These are phyloP conservation scores for Aspergillus fructus DNA, from an alignment of 2,329 filamentous ascomycete genomes.

Conservation along the genomic window DNA sequence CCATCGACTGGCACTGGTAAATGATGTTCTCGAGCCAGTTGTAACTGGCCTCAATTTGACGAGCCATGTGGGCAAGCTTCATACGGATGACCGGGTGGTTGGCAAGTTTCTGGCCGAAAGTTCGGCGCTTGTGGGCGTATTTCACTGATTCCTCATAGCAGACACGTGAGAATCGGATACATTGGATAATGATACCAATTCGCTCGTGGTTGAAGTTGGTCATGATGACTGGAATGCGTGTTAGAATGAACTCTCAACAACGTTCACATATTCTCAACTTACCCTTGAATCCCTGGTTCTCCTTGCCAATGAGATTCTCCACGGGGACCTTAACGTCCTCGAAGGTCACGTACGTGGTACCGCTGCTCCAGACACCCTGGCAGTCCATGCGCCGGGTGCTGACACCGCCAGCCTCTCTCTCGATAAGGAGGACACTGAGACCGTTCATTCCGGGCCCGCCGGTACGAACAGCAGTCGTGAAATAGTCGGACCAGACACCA, in stretches of 20 bases:
- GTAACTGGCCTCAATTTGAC: constrained; percentile 96
- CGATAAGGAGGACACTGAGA: constrained; percentile 85
- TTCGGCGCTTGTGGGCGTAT: constrained; percentile 95
- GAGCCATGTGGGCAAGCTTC: constrained; percentile 97
- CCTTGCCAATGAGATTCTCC: constrained; percentile 97
- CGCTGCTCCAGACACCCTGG: constrained; percentile 93
- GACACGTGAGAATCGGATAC: constrained; percentile 88
- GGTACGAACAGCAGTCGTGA: constrained; percentile 93
- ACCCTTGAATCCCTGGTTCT: constrained; percentile 95
- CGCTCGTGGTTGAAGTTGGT: constrained; percentile 99
- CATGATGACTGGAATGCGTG: constrained; percentile 72
- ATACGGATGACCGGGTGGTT: constrained; percentile 96
- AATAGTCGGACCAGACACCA: constrained; percentile 95
- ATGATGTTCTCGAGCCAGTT: constrained; percentile 95
- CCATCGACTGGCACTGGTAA: constrained; percentile 91
- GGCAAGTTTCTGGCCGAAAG: constrained; percentile 94
- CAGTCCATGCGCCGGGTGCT: constrained; percentile 96
- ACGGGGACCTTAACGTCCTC: constrained; percentile 99
- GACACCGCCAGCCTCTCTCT: constrained; percentile 79
- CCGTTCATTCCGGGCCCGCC: constrained; percentile 89
- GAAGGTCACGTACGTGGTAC: constrained; percentile 96
- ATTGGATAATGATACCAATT: constrained; percentile 98
- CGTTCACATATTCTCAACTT: constrained; percentile 18
- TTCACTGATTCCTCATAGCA: constrained; percentile 97
- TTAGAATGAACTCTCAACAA: not conserved